These are phyloP conservation scores for Xylaria sp. DNA, from an alignment of 2,329 filamentous ascomycete species.

Conservation along the genomic window DNA sequence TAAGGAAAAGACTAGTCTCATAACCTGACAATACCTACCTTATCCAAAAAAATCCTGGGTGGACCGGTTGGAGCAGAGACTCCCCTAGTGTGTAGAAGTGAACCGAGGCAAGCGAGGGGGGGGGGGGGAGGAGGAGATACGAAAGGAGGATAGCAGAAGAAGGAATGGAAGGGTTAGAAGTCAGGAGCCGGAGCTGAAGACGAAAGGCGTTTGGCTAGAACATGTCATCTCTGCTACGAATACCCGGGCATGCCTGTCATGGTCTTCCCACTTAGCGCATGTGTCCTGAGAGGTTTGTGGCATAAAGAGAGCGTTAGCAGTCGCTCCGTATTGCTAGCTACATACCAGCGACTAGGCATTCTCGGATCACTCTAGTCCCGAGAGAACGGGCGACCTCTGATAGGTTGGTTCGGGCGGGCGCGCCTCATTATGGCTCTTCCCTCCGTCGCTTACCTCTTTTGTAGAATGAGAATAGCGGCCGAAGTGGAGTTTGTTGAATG, in stretches of 20 bases:
- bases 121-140: neutral
- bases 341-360: neutral
- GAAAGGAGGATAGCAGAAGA: neutral
- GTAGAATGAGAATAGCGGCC: neutral
- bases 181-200: neutral
- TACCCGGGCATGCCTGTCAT: neutral
- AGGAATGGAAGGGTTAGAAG: neutral
- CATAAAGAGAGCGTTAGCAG: no score
- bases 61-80: neutral
- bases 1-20: neutral
- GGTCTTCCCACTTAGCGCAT: neutral
- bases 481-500: neutral
- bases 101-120: neutral
- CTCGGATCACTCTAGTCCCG: slow-evolving; percentile 17
- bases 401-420: neutral
- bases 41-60: neutral
- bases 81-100: neutral
- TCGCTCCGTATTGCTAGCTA: neutral
- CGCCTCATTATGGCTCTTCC: neutral
- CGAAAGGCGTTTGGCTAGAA: no score
- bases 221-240: no score
- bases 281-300: neutral
- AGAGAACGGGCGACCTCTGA: slow-evolving; percentile 4
- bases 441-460: neutral
- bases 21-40: neutral